Conservation (phyloP, 306 rosid genomes). For the Pachyrhizus erosus region DNA sequence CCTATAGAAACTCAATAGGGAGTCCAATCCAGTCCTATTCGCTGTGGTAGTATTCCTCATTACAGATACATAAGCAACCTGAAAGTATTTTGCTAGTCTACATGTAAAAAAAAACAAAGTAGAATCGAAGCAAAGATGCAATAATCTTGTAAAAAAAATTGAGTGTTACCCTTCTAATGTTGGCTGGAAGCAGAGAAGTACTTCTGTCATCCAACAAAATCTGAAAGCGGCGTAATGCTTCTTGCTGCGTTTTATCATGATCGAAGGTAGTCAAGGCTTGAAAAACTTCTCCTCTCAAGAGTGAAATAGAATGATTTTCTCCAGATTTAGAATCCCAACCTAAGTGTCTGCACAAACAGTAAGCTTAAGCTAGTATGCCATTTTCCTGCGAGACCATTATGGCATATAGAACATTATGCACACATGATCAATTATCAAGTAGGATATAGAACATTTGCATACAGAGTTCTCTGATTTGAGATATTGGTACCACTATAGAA, state of each 20-base stretch:
- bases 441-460: constrained; percentile 15
- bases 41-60: constrained; percentile 56
- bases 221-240: constrained; percentile 62
- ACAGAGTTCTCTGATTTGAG: not conserved
- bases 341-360: constrained; percentile 50
- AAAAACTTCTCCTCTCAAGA: constrained; percentile 55
- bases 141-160: not conserved
- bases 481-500: not conserved
- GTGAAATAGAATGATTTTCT: constrained; percentile 57
- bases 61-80: constrained; percentile 66
- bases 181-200: constrained; percentile 60
- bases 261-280: constrained; percentile 61
- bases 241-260: constrained; percentile 57
- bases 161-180: constrained; percentile 56
- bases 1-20: constrained; percentile 54
- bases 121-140: not conserved
- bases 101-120: not conserved
- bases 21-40: constrained; percentile 54
- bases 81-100: constrained; percentile 22
- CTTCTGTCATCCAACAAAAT: constrained; percentile 47
- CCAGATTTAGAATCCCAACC: constrained; percentile 67
- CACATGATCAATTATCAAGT: constrained; percentile 3
- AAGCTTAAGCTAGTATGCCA: not conserved
- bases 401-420: too few species aligned
- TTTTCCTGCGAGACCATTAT: constrained; percentile 7